These are phyloP conservation scores for Clonostachys rhizophaga DNA, from an alignment of 2,329 filamentous ascomycete genomes.

Conservation along the genomic window DNA sequence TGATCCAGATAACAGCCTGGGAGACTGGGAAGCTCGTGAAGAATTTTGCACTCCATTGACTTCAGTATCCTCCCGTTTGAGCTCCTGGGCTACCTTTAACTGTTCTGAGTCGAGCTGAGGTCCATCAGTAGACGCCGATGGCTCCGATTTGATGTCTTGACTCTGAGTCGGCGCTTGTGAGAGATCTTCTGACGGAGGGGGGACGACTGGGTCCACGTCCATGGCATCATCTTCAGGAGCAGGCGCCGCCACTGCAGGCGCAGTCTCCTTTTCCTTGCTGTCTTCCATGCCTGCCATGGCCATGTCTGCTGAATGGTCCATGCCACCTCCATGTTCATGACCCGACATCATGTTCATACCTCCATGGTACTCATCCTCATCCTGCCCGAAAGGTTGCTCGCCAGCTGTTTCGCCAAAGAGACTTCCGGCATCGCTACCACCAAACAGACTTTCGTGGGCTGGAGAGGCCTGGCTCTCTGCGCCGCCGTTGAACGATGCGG, in stretches of 20 bases:
- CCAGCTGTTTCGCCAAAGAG: conserved; percentile 76
- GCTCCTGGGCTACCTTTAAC: not conserved
- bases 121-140: not conserved
- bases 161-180: not conserved
- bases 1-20: not conserved
- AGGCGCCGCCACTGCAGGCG: conserved; percentile 17
- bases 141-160: not conserved
- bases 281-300: conserved; percentile 27
- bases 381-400: conserved; percentile 64
- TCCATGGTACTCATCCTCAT: conserved; percentile 79
- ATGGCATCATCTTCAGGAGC: conserved; percentile 13
- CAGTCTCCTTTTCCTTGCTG: conserved; percentile 13
- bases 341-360: conserved; percentile 57
- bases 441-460: conserved; percentile 76
- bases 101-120: not conserved
- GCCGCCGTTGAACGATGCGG: conserved; percentile 19
- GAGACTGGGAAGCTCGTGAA: not conserved
- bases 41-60: not conserved
- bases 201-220: conserved; percentile 15
- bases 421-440: conserved; percentile 73
- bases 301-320: conserved; percentile 37
- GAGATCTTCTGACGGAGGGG: not conserved
- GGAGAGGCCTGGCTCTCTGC: conserved; percentile 62
- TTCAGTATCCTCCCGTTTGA: conserved; percentile 1
- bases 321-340: conserved; percentile 29